Base-by-base conservation (phyloP, 345 rosid genomes). In the Cardamine resedifolia region DNA sequence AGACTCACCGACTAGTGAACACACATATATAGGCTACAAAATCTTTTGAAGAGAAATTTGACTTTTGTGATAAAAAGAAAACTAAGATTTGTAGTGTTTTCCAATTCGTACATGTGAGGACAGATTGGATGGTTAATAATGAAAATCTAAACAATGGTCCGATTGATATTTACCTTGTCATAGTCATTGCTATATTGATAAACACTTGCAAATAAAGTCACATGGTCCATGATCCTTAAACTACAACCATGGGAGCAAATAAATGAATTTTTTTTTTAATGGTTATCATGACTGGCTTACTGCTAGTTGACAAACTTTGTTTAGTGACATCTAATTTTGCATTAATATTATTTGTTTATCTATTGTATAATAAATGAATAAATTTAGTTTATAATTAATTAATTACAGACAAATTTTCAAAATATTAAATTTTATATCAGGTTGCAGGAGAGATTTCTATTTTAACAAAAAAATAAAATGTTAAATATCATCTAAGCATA, bases 1-100 rank as follows among this genome's bases (percentile, higher is more conserved):
- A 59, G 59, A 49, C 27, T 59, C 49, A 66, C 6, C 31, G 59
- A 59, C 67, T 59, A 26, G 50, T 24, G 66, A 70, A 70, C 74
- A 70, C 66, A 45, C n/a, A n/a, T n/a, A n/a, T 5, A 26, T 18
- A 47, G 48, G 18, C 55, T 57, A 57, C 34, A 70, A 58, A 33
- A 12, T n/a, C n/a, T n/a, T n/a, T n/a, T n/a, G n/a, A n/a, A n/a
- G n/a, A n/a, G 12, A 69, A 9, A 33, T 6, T 21, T 56, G 72
- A 43, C 55, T 2, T 38, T 38, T 39, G 5, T 6, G 41, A 36
- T 3, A 10, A 7, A 8, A 31, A 3, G 4, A 48, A 12, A 48
- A 48, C 2, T 38, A 38, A 38, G 41, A 56, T 55, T 43, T 41
- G 38, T 58, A 33, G 66, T 70, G 66, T 58, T 58, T 57, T 10